Evolutionary conservation across 208 protist genomes (phyloP).

Genomic region (Leishmania martiniquensis): DNA sequence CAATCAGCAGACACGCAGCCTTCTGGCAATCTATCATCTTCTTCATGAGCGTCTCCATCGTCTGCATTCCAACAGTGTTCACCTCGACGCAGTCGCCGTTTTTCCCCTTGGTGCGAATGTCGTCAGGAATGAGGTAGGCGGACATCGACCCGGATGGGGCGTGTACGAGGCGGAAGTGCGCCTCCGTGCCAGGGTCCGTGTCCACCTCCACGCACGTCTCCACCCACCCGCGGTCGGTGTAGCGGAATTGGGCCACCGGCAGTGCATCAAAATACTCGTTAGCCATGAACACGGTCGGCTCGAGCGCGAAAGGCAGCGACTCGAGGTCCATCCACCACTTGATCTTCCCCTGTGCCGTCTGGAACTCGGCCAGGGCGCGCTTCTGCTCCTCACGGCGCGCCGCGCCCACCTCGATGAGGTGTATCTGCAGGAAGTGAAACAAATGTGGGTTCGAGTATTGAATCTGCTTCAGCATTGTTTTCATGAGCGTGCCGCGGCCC

Average conservation of each 20-base stretch:
- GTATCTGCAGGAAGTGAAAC: conserved; percentile 87
- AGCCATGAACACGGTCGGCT: conserved; percentile 88
- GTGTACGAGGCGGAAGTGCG: conserved; percentile 91
- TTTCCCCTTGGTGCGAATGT: conserved; percentile 69
- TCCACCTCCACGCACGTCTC: conserved; percentile 93
- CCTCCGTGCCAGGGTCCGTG: conserved; percentile 74
- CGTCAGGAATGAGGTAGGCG: conserved; percentile 88
- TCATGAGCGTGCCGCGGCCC: conserved; percentile 88
- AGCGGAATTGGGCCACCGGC: conserved; percentile 93
- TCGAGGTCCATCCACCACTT: conserved; percentile 90
- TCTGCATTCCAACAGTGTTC: conserved; percentile 86
- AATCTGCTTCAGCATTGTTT: conserved; percentile 86
- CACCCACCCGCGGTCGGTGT: conserved; percentile 92
- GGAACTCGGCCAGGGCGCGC: conserved; percentile 75
- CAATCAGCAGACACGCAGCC: conserved; percentile 87
- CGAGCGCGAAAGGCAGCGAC: conserved; percentile 78
- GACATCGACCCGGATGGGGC: conserved; percentile 87
- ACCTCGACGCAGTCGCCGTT: conserved; percentile 85
- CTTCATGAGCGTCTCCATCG: conserved; percentile 88
- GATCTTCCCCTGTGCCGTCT: conserved; percentile 85
- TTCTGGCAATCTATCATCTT: conserved; percentile 86
- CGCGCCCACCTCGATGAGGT: conserved; percentile 88
- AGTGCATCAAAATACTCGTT: conserved; percentile 94
- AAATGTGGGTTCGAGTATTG: conserved; percentile 88
- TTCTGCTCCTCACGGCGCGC: conserved; percentile 88